These are phyloP conservation scores for Antrodiella citrinella DNA, from an alignment of 768 basidiomycete species.

Conservation along the genomic window DNA sequence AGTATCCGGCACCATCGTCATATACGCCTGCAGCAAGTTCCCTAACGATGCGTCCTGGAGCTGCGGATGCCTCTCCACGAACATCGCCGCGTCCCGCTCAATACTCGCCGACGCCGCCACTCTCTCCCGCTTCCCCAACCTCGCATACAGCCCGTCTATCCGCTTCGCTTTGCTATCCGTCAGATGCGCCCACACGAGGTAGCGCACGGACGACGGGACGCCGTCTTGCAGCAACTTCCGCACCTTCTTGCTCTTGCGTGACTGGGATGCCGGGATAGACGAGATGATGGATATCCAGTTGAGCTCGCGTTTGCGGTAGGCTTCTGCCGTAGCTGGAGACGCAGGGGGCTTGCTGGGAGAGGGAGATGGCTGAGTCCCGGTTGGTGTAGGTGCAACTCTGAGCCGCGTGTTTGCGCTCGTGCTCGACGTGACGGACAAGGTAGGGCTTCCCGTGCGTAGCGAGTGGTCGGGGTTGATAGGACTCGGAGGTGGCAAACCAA, in stretches of 20 bases:
- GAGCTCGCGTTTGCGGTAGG: constrained; percentile 67
- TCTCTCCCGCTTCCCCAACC: constrained; percentile 47
- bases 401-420: constrained; percentile 7
- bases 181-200: constrained; percentile 76
- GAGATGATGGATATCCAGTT: constrained; percentile 69
- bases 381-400: neutral
- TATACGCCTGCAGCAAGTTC: constrained; percentile 55
- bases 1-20: constrained; percentile 81
- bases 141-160: constrained; percentile 61
- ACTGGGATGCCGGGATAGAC: constrained; percentile 46
- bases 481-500: constrained; percentile 9
- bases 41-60: constrained; percentile 48
- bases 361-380: neutral
- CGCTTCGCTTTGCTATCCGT: constrained; percentile 68
- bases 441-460: constrained; percentile 24
- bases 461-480: constrained; percentile 14
- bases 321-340: constrained; percentile 21
- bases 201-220: constrained; percentile 77
- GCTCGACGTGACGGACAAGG: constrained; percentile 20
- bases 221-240: constrained; percentile 64
- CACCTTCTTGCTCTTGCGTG: constrained; percentile 74
- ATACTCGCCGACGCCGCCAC: constrained; percentile 46
- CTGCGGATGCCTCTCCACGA: constrained; percentile 45
- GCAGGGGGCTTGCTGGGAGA: constrained; percentile 3
- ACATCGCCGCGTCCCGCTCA: constrained; percentile 51